Evolutionary conservation across 2,329 filamentous ascomycete genomes (phyloP), one percentile per base, ranked within the genome.

Genomic region (Hypoxylon sp.): DNA sequence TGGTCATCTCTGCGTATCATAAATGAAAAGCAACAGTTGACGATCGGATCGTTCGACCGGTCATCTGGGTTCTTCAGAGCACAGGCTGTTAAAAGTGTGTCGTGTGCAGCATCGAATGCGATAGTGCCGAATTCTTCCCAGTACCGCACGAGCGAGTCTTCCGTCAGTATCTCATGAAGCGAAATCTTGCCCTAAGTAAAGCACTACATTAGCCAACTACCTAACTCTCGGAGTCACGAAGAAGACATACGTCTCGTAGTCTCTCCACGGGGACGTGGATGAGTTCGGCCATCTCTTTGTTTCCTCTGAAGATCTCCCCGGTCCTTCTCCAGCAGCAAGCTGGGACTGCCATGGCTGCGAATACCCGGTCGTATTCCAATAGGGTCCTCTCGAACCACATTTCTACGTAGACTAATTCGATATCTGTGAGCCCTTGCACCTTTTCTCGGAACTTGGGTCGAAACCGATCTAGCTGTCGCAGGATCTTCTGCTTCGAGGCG

Each of bases 91-190:
- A 99, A 84, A 76, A 99, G 93, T 22, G 95, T 97, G 79, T 99
- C 97, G 78, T 98, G 96, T 9, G 89, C 91, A 63, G 91, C 90
- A 78, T 99, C 96, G 80, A 99, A 99, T 9, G 96, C 97, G 75
- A 99, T 98, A 4, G 94, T 95, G 55, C 95, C 94, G 77, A 99
- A 99, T 77, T 99, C 97, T 81, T 99, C 96, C 96, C 96, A 99
- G 77, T 99, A 99, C 75, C 93, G 93, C 60, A 98, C 96, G 67
- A 97, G 88, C 44, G 94, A 97, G 69, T 97, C 94, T 82, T 99
- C 96, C 2, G 94, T 94, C 48, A 99, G 89, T 70, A 99, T 97
- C 79, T 99, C 94, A 78, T 99, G 96, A 52, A 99, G 87, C 11
- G 96, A 93, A 71, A 98, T 91, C 76, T 97, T 97, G 68, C 96